A percentile compares a stretch with the other conserved stretches of the same genome.
Evolutionary conservation across 306 rosid species (phyloP).

Genomic region (Prunus mira): DNA sequence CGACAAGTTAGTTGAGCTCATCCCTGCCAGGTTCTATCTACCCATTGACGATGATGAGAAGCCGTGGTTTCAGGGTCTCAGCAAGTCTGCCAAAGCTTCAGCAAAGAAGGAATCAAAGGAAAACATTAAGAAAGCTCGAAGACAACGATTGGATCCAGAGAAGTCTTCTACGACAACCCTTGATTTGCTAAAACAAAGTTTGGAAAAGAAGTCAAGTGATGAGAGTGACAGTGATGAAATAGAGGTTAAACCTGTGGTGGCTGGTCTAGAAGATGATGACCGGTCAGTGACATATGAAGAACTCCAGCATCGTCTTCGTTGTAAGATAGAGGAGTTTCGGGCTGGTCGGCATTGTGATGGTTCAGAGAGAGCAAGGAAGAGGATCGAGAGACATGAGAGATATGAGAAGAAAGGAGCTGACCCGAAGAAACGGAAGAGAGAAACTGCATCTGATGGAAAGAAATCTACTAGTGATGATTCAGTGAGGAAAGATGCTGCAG

Average conservation of each 20-base stretch:
- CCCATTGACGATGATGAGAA: slow-evolving; percentile 54
- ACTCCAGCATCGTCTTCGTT: slow-evolving; percentile 60
- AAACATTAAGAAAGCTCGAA: slow-evolving; percentile 68
- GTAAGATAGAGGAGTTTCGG: slow-evolving; percentile 55
- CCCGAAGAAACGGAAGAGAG: slow-evolving; percentile 60
- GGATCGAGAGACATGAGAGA: slow-evolving; percentile 38
- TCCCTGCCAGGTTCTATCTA: slow-evolving; percentile 79
- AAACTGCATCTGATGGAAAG: slow-evolving; percentile 28
- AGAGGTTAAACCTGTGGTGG: slow-evolving; percentile 32
- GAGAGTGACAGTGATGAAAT: slow-evolving; percentile 30
- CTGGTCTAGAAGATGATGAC: slow-evolving; percentile 48
- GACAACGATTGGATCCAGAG: slow-evolving; percentile 68
- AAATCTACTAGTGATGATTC: slow-evolving; percentile 15
- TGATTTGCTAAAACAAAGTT: slow-evolving; percentile 53
- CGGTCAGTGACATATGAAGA: slow-evolving; percentile 67
- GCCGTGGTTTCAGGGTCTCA: slow-evolving; percentile 88
- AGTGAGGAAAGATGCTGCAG: slow-evolving; percentile 47
- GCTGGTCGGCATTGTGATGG: slow-evolving; percentile 42
- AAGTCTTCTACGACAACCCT: slow-evolving; percentile 63
- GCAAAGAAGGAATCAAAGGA: slow-evolving; percentile 69
- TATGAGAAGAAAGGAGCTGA: slow-evolving; percentile 34
- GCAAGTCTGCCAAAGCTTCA: slow-evolving; percentile 51
- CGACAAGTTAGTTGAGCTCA: slow-evolving; percentile 74
- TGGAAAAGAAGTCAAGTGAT: slow-evolving; percentile 33
- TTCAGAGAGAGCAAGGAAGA: slow-evolving; percentile 48